phyloP scores from a whole-genome alignment of 257 asterid species.

The Voacanga thouarsii region DNA sequence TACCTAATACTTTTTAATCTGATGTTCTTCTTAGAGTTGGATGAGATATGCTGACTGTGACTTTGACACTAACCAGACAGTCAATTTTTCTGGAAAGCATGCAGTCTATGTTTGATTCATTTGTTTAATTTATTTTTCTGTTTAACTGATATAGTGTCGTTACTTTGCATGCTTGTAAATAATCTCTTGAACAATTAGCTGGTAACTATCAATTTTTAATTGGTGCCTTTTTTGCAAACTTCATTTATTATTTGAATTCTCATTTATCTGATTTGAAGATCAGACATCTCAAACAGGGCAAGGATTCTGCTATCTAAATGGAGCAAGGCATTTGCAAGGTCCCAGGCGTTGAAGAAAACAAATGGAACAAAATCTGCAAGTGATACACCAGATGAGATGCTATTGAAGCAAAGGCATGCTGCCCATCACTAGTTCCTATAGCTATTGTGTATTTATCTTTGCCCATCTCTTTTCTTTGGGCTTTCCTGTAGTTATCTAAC shows the following conservation, averaged over 20 bases:
- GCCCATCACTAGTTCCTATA: constrained; percentile 11
- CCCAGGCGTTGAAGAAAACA: constrained; percentile 53
- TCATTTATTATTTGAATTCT: constrained; percentile 30
- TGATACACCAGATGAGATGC: constrained; percentile 71
- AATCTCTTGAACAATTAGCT: not conserved
- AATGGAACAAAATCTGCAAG: constrained; percentile 56
- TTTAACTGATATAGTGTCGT: not conserved
- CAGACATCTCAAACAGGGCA: constrained; percentile 98
- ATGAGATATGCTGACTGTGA: not conserved
- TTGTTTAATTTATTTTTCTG: not conserved
- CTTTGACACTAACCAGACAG: not conserved
- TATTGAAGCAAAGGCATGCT: constrained; percentile 85
- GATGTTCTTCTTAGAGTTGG: not conserved
- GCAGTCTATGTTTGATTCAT: not conserved
- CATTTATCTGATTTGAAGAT: constrained; percentile 79
- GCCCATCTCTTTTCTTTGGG: not conserved
- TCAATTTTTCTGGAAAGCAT: not conserved
- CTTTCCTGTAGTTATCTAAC: not conserved
- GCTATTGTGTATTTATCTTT: constrained; percentile 2
- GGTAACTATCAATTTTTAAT: not conserved
- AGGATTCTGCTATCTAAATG: constrained; percentile 66
- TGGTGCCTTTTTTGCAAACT: not conserved
- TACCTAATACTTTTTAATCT: too few species aligned
- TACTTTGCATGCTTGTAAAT: not conserved
- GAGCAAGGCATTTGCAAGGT: constrained; percentile 77